Percentiles rank a stretch among this genome's conserved stretches.
These are phyloP conservation scores for Vanderwaltozyma verrucispora DNA, from an alignment of 805 yeast species.

Conservation along the genomic window DNA sequence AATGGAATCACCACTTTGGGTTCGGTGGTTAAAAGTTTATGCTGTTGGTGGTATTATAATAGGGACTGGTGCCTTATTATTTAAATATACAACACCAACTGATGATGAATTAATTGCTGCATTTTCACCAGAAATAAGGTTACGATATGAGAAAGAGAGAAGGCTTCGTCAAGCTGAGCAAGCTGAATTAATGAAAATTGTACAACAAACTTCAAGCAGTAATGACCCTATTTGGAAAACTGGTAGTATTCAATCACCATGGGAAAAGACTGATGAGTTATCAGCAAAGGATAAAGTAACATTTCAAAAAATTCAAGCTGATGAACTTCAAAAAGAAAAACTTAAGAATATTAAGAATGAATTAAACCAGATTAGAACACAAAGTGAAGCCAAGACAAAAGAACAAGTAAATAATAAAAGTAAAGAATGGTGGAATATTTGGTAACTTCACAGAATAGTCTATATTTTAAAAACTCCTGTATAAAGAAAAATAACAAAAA, in stretches of 20 bases:
- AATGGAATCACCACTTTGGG: constrained; percentile 39
- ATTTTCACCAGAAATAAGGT: constrained; percentile 75
- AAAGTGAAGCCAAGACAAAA: constrained; percentile 30
- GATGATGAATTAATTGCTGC: constrained; percentile 67
- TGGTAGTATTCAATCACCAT: constrained; percentile 58
- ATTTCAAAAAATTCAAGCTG: constrained; percentile 34
- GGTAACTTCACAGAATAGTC: constrained; percentile 14
- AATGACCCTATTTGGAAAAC: constrained; percentile 79
- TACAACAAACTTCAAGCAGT: constrained; percentile 49
- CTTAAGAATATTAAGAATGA: constrained; percentile 28
- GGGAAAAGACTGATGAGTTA: constrained; percentile 35
- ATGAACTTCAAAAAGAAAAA: constrained; percentile 22
- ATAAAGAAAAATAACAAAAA: no score
- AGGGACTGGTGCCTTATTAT: constrained; percentile 61
- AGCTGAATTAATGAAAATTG: constrained; percentile 57
- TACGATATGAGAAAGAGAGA: constrained; percentile 58
- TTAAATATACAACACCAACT: constrained; percentile 70
- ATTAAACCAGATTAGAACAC: constrained; percentile 32
- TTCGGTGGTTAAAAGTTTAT: constrained; percentile 48
- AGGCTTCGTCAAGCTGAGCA: constrained; percentile 59
- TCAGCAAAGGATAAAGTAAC: constrained; percentile 30
- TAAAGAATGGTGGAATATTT: constrained; percentile 26
- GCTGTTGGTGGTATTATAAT: constrained; percentile 56
- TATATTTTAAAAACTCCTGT: no score
- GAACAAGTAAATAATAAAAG: constrained; percentile 20